Evolutionary conservation across 2,329 filamentous ascomycete genomes (phyloP), one percentile per base, ranked within the genome.

Genomic region (Hymenoscyphus fraxineus): DNA sequence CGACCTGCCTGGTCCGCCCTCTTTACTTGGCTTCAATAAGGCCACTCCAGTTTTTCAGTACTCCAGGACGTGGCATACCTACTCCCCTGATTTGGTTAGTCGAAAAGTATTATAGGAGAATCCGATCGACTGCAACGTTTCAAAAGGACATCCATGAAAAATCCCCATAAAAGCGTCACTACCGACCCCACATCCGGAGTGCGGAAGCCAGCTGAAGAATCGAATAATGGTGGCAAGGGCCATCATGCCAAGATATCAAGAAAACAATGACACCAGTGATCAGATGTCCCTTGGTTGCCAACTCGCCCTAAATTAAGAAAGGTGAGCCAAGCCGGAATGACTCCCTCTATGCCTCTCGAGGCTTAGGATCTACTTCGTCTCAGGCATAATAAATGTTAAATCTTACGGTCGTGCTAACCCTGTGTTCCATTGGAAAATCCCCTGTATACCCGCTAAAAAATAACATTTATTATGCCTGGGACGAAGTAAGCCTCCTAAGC

Each of bases 251-350:
- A 51, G 44, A 22, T 22, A 47, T 12, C 7, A 51, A 22, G 3
- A n/a, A 51, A 51, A 51, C 44, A 51, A 51, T 51, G 44, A 22
- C 44, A 51, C 44, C 44, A 51, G n/a, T 51, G 9, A 22, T 51
- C 19, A 35, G 35, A 6, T 5, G n/a, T 19, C n/a, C 10, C 19
- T 51, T 12, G n/a, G n/a, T 19, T 19, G 19, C 4, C 44, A 44
- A n/a, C 41, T n/a, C 15, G n/a, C 16, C 41, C 6, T 10, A 12
- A n/a, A 12, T 19, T 51, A n/a, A 51, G n/a, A 51, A 19, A 51
- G 35, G 7, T 35, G 35, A 51, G 44, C 44, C 44, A 51, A 51
- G 44, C 10, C 44, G 44, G 16, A 51, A 51, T 51, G 44, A n/a
- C 44, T 19, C 44, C 10, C 44, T 51, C 7, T 35, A 35, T 6